Percentiles rank a stretch among this genome's conserved stretches.
Conservation (phyloP, 129 eudicot species). For the Centaurea solstitialis region DNA sequence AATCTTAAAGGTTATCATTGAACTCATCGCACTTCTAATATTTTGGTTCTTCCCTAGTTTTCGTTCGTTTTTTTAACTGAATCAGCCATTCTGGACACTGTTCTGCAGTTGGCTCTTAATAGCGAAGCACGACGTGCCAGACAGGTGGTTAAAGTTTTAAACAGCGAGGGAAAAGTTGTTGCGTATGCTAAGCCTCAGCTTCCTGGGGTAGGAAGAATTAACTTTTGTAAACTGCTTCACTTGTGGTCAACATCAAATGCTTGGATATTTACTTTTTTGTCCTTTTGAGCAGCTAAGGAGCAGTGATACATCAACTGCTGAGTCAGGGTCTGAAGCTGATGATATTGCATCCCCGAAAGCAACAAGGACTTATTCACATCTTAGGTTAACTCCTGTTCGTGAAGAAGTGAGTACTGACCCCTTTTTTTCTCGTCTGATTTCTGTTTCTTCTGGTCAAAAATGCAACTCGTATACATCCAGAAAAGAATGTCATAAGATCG, state of each 20-base stretch:
- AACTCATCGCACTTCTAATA: not conserved
- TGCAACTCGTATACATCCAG: not conserved
- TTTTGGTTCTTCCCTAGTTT: not conserved
- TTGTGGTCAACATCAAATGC: not conserved
- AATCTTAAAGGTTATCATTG: slow-evolving; percentile 55
- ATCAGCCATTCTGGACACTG: slow-evolving; percentile 7
- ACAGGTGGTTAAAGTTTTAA: slow-evolving; percentile 87
- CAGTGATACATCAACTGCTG: slow-evolving; percentile 91
- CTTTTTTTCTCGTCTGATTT: not conserved
- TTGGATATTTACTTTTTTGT: not conserved
- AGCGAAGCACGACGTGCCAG: slow-evolving; percentile 86
- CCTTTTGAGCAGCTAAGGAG: slow-evolving; percentile 61
- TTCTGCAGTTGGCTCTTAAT: slow-evolving; percentile 73
- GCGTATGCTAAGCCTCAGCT: slow-evolving; percentile 84
- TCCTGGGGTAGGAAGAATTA: slow-evolving; percentile 47
- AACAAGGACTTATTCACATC: slow-evolving; percentile 64
- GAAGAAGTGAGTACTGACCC: slow-evolving; percentile 65
- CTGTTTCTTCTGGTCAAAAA: not conserved
- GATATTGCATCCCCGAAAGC: slow-evolving; percentile 95
- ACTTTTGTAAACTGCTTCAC: not conserved
- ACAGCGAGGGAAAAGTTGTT: slow-evolving; percentile 90
- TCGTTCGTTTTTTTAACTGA: not conserved
- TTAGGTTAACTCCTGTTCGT: slow-evolving; percentile 89
- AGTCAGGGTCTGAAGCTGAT: slow-evolving; percentile 98
- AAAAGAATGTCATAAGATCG: not conserved